Conservation (phyloP, 345 rosid genomes). For the Sonneratia alba region DNA sequence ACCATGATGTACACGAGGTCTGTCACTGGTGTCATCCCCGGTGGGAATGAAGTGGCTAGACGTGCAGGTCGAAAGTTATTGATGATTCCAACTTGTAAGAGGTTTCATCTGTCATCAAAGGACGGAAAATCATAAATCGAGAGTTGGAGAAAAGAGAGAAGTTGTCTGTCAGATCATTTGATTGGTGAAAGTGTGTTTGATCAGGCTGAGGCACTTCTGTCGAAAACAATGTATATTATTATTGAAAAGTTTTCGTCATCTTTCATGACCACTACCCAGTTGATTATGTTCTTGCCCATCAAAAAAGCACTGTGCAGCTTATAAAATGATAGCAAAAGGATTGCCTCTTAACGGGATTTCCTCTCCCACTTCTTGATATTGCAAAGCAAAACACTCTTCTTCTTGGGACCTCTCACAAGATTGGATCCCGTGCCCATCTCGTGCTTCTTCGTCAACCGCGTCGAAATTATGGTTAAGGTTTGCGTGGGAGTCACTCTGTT, state of each 20-base stretch:
- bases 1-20: constrained; percentile 72
- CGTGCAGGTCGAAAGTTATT: constrained; percentile 27
- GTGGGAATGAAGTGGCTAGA: constrained; percentile 21
- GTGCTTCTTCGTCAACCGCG: background rate
- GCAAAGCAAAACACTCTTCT: constrained; percentile 8
- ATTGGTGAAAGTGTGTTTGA: no score
- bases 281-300: background rate
- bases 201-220: no score
- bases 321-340: background rate
- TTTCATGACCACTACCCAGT: background rate
- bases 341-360: background rate
- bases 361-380: background rate
- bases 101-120: background rate
- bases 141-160: background rate
- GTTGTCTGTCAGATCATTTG: constrained; percentile 1
- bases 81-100: constrained; percentile 20
- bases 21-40: constrained; percentile 13
- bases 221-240: no score
- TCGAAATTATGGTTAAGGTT: constrained; percentile 48
- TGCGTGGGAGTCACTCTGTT: constrained; percentile 56
- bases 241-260: background rate
- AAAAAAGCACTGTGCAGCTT: background rate
- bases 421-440: background rate
- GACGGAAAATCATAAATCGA: background rate
- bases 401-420: background rate